Evolutionary conservation across 2,329 filamentous ascomycete genomes (phyloP), one percentile per base, ranked within the genome.

Genomic region (Beauveria brongniartii): DNA sequence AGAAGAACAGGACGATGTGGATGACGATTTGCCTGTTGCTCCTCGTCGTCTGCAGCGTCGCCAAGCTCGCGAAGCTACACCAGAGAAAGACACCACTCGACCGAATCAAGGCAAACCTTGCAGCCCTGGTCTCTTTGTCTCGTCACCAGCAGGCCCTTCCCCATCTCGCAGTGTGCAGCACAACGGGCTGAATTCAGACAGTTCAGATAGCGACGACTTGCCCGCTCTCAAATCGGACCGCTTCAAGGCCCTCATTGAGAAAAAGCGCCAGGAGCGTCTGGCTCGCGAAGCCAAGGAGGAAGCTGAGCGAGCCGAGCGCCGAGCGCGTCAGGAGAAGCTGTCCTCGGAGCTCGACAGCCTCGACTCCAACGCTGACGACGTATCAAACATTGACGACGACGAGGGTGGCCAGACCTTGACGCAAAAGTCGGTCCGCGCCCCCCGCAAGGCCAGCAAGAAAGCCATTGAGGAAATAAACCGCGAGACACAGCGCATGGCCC

Each of bases 391-490:
- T 55, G 81, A 79, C 2, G 85, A 88, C 62, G 85, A 85, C 40
- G 85, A 85, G 28, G 82, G 78, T 46, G 87, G 81, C n/a, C 80
- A 78, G 48, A 84, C 79, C 64, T 76, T 94, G 50, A 90, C 88
- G 0, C 89, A 92, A 69, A 56, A 40, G 22, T 47, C 41, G 44
- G 79, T 82, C 28, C 85, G 88, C 4, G 87, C 91, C 5, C 82
- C 84, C 10, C 84, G 94, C 14, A 96, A 94, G 71, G 92, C 94
- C 0, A 93, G 92, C 77, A 97, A 93, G 77, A 97, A 92, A 75
- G 94, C 94, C 0, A 72, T 97, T 47, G 91, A 97, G 70, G 93
- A 97, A 67, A 97, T 99, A 88, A 89, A 89, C 67, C 85, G 91
- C 62, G 94, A 99, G 74, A 97, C 93, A 1, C 94, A 99, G 76